phyloP scores from a whole-genome alignment of 164 flowering plant species.

The Sedum album region DNA sequence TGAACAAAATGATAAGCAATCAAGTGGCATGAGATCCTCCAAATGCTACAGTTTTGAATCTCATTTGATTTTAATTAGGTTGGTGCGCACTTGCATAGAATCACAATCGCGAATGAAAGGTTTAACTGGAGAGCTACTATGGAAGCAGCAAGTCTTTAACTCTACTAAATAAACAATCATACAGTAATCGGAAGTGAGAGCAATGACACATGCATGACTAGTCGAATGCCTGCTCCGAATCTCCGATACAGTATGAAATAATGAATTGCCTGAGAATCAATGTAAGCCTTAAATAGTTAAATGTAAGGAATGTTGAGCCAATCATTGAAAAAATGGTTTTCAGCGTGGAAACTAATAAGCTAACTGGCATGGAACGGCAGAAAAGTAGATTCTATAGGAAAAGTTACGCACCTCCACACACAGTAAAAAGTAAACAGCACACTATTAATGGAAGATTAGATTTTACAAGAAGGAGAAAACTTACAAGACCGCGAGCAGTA shows the following conservation, averaged over 20 bases:
- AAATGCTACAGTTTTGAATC: background rate
- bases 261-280: background rate
- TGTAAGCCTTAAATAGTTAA: background rate
- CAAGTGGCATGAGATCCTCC: background rate
- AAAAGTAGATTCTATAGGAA: background rate
- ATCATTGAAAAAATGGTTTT: background rate
- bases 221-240: background rate
- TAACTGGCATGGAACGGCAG: background rate
- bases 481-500: slow-evolving; percentile 64
- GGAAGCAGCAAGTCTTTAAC: background rate
- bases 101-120: background rate
- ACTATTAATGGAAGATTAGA: slow-evolving; percentile 1
- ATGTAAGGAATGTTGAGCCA: background rate
- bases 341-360: background rate
- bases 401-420: background rate
- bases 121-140: background rate
- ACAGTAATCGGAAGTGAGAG: background rate
- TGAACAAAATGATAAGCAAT: background rate
- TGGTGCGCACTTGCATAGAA: background rate
- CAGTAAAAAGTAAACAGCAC: too few relatives aligned
- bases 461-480: slow-evolving; percentile 47
- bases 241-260: background rate
- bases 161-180: background rate
- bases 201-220: background rate
- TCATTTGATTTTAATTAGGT: background rate